These are phyloP conservation scores for Suillus subluteus DNA, from an alignment of 768 basidiomycete genomes.

Conservation along the genomic window DNA sequence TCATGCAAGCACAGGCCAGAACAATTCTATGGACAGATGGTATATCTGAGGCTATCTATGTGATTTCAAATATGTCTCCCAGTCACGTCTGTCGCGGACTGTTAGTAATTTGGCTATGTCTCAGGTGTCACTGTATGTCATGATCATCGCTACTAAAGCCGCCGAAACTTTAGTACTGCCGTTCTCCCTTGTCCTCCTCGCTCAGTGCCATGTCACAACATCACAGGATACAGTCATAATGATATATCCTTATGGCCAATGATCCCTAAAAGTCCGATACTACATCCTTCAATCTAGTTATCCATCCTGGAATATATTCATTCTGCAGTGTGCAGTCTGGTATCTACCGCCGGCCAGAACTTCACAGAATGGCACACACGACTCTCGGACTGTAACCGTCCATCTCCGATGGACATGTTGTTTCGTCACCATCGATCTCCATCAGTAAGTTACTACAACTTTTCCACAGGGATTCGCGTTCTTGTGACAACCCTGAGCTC, in stretches of 20 bases:
- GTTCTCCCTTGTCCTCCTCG: not conserved
- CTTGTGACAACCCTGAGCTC: no score
- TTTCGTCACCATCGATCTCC: not conserved
- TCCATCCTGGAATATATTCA: not conserved
- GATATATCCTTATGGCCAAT: not conserved
- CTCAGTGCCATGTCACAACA: not conserved
- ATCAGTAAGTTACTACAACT: not conserved
- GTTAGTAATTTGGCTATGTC: not conserved
- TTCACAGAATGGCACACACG: not conserved
- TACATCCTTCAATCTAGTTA: not conserved
- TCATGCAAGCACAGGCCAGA: not conserved
- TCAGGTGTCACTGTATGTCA: not conserved
- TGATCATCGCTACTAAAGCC: not conserved
- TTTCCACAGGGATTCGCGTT: not conserved
- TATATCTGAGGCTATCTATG: not conserved
- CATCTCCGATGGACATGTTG: not conserved
- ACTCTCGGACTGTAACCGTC: not conserved
- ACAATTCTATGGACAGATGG: not conserved
- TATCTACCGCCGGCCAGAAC: not conserved
- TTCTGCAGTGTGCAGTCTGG: not conserved
- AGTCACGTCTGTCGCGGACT: not conserved
- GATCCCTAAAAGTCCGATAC: not conserved
- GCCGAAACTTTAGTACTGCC: not conserved
- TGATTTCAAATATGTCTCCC: not conserved
- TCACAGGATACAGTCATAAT: not conserved